Percentiles rank a stretch among this genome's conserved stretches.
phyloP scores from a whole-genome alignment of 2,329 filamentous ascomycete species.

The Aspergillus sp. region DNA sequence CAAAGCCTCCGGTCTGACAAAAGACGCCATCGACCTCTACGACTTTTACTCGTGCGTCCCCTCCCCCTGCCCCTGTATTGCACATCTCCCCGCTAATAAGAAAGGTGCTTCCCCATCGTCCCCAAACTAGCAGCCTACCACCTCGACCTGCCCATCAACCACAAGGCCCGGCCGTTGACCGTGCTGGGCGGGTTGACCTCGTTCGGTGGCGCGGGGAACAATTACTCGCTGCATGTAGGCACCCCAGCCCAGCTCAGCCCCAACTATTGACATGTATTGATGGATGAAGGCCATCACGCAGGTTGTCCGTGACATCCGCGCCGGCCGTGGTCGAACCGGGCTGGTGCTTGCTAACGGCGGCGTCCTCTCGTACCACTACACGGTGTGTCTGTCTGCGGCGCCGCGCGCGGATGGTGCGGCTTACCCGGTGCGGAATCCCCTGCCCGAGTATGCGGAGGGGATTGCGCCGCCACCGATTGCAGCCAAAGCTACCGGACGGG shows the following conservation, averaged over 20 bases:
- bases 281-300: conserved; percentile 49
- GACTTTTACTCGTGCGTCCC: conserved; percentile 62
- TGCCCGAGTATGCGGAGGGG: not conserved
- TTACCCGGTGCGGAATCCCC: conserved; percentile 49
- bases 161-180: conserved; percentile 54
- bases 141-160: conserved; percentile 52
- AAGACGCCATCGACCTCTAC: conserved; percentile 57
- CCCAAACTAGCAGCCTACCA: conserved; percentile 65
- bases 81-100: not conserved
- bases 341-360: conserved; percentile 67
- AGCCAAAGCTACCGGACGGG: not conserved
- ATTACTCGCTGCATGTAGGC: conserved; percentile 66
- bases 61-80: not conserved
- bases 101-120: conserved; percentile 66
- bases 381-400: conserved; percentile 54
- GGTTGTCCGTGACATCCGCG: conserved; percentile 55
- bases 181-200: conserved; percentile 65
- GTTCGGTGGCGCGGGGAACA: conserved; percentile 70
- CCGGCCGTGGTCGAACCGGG: conserved; percentile 48
- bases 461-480: not conserved
- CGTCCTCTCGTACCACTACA: conserved; percentile 64
- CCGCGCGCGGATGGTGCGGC: conserved; percentile 36
- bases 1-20: conserved; percentile 45
- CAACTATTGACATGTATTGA: conserved; percentile 14
- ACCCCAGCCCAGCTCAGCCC: no score